Evolutionary conservation across 2,329 filamentous ascomycete species (phyloP), one percentile per base, ranked within the genome.

Genomic region (Apiospora arundinis): DNA sequence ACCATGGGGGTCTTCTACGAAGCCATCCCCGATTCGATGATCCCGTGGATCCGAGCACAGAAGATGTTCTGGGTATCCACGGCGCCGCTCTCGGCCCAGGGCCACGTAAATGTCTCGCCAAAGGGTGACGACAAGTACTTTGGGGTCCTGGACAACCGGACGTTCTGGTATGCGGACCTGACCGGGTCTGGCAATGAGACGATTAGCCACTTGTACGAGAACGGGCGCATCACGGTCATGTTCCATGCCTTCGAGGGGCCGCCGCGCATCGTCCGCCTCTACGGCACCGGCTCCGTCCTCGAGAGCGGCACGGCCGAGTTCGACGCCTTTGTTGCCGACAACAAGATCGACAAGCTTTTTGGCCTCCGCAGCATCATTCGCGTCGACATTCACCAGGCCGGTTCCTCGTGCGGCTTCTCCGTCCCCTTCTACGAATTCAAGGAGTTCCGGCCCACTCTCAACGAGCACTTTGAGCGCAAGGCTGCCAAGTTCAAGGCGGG

Each of bases 111-210:
- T 77, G 83, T 94, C 70, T 95, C 92, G 0, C 92, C 93, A 67
- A 94, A 95, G 81, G 92, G 93, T 67, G 86, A 92, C 28, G 84
- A 45, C 42, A 45, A 89, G 0, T 78, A 76, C 68, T 83, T 83
- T 49, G 81, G 82, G 6, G 52, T 82, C 7, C 74, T 80, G 7
- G 72, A 80, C 70, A 73, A 74, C 4, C 76, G 73, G 40, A 81
- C 77, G 1, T 83, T 83, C 69, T 83, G 80, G 79, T 95, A 95
- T 78, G 85, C 94, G 70, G 93, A 95, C 78, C 88, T 91, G 72
- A 94, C 91, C 1, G 93, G 93, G 42, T 93, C 91, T 44, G 93
- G 93, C 32, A 91, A 87, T 77, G 93, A 95, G 82, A 95, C 93
- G 3, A 91, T 95, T 72, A 86, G 89, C 5, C 93, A 95, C 77